A percentile compares a stretch with the other conserved stretches of the same genome.
Conservation (phyloP, 495 filamentous ascomycete genomes). For the Aspergillus kassunensis region DNA sequence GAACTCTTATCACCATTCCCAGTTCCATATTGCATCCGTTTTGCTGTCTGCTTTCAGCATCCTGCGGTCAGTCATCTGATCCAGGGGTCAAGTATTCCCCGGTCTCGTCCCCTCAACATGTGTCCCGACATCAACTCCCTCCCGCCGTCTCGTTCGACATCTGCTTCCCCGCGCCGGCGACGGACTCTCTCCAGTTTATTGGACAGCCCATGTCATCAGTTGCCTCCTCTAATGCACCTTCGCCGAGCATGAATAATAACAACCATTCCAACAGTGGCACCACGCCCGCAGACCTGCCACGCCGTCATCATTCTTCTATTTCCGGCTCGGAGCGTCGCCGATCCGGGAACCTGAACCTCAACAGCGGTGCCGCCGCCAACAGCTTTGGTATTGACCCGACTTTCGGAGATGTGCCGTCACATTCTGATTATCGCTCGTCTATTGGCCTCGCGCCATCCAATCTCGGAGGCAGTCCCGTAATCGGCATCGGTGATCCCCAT, state of each 20-base stretch:
- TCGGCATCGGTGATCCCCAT: slow-evolving; percentile 55
- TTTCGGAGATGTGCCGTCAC: slow-evolving; percentile 42
- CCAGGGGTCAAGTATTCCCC: not conserved
- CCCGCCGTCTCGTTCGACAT: slow-evolving; percentile 57
- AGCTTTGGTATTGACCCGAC: slow-evolving; percentile 40
- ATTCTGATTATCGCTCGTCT: slow-evolving; percentile 41
- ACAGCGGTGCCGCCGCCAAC: slow-evolving; percentile 39
- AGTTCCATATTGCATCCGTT: too few species aligned
- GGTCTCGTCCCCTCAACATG: slow-evolving; percentile 32
- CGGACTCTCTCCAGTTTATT: slow-evolving; percentile 24
- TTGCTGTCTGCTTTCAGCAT: not conserved
- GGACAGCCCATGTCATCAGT: slow-evolving; percentile 14
- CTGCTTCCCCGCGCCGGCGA: slow-evolving; percentile 34
- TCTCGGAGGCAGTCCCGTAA: slow-evolving; percentile 54
- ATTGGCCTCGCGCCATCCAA: slow-evolving; percentile 48
- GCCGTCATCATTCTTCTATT: slow-evolving; percentile 42
- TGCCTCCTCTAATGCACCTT: slow-evolving; percentile 20
- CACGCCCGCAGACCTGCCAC: slow-evolving; percentile 33
- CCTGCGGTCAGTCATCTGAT: not conserved
- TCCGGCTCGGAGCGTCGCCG: slow-evolving; percentile 47
- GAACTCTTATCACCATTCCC: not conserved
- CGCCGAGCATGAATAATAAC: slow-evolving; percentile 31
- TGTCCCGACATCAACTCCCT: slow-evolving; percentile 74
- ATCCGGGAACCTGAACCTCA: slow-evolving; percentile 69
- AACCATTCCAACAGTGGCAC: slow-evolving; percentile 3